Conservation (phyloP, 306 rosid genomes). For the Chamaecrista fasciculata region DNA sequence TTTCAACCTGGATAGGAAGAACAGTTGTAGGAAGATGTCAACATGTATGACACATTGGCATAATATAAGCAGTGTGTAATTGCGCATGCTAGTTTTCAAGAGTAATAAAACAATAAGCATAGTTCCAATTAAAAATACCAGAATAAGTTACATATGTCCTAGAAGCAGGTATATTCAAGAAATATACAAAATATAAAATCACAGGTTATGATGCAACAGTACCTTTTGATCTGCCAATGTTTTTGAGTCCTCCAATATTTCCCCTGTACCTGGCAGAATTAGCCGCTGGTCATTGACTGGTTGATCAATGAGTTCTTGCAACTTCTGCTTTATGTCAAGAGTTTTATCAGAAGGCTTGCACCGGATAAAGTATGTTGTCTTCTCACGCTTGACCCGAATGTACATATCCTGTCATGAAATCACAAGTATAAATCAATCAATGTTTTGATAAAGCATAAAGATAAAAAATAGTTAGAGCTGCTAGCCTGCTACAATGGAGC, state of each 20-base stretch:
- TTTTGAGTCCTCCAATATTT: slow-evolving; percentile 72
- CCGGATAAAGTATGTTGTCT: slow-evolving; percentile 90
- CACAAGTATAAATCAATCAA: slow-evolving; percentile 8
- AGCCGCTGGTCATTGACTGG: slow-evolving; percentile 64
- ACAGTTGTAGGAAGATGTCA: neutral
- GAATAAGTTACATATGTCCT: neutral
- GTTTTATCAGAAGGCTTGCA: slow-evolving; percentile 84
- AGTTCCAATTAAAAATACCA: neutral
- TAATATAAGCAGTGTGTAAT: neutral
- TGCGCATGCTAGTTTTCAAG: neutral
- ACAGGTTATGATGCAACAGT: slow-evolving; percentile 2
- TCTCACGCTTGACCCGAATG: slow-evolving; percentile 74
- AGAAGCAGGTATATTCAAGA: neutral
- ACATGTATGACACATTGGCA: neutral
- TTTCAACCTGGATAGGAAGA: slow-evolving; percentile 67
- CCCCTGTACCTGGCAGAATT: slow-evolving; percentile 59
- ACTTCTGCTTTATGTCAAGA: slow-evolving; percentile 77
- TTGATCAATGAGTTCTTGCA: slow-evolving; percentile 64
- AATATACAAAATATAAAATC: neutral
- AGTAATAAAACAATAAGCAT: neutral
- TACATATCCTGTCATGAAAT: slow-evolving; percentile 66
- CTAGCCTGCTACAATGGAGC: neutral
- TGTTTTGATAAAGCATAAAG: neutral
- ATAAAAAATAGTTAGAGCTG: slow-evolving; percentile 1
- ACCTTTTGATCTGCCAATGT: slow-evolving; percentile 92